Conservation (phyloP, 2,329 filamentous ascomycete genomes). For the Capronia coronata region DNA sequence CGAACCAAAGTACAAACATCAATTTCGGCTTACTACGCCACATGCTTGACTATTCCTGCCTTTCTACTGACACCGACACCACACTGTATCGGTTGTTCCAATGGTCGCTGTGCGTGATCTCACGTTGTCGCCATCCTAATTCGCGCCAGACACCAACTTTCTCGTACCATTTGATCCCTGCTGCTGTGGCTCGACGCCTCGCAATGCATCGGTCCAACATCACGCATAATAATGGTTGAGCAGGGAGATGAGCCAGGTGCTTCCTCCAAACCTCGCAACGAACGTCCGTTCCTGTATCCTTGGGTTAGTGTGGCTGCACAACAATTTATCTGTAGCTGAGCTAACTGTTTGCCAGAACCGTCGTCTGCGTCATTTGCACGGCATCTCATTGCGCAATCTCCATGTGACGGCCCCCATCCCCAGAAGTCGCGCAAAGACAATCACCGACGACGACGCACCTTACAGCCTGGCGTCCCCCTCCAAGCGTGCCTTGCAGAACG, state of each 20-base stretch:
- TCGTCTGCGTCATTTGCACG: slow-evolving; percentile 78
- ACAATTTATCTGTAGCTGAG: neutral
- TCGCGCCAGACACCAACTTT: neutral
- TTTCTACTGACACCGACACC: too few relatives aligned
- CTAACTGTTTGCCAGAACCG: slow-evolving; percentile 57
- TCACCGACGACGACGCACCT: slow-evolving; percentile 69
- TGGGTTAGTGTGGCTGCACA: slow-evolving; percentile 36
- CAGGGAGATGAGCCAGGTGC: slow-evolving; percentile 11
- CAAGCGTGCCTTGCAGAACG: slow-evolving; percentile 55
- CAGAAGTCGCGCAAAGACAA: slow-evolving; percentile 53
- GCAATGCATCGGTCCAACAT: slow-evolving; percentile 15
- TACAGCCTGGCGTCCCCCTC: slow-evolving; percentile 59
- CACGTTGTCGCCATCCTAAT: neutral
- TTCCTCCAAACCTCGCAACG: slow-evolving; percentile 22
- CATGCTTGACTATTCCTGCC: too few relatives aligned
- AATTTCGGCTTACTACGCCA: neutral
- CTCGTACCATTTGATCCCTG: neutral
- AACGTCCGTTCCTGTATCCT: slow-evolving; percentile 47
- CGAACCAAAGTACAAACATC: neutral
- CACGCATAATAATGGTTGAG: slow-evolving; percentile 18
- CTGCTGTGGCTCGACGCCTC: neutral
- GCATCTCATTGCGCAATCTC: slow-evolving; percentile 80
- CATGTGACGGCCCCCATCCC: slow-evolving; percentile 55
- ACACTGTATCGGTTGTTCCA: too few relatives aligned
- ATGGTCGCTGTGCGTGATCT: too few relatives aligned